phyloP scores from a whole-genome alignment of 2,329 filamentous ascomycete genomes.

The Aspergillus ustus region DNA sequence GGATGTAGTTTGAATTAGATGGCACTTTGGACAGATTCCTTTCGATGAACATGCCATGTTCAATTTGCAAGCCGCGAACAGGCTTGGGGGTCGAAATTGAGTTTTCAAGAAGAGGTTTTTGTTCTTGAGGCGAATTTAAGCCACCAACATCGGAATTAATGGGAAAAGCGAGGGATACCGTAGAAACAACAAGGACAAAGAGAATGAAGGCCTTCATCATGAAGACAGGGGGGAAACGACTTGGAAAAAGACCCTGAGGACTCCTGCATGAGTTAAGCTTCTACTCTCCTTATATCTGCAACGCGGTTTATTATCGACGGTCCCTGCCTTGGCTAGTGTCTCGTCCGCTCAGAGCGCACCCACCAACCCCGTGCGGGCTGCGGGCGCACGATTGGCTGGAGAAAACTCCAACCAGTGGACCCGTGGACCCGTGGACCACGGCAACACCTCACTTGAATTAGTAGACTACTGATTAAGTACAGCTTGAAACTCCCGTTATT shows the following conservation, averaged over 20 bases:
- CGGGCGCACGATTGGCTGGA: slow-evolving; percentile 16
- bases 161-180: slow-evolving; percentile 7
- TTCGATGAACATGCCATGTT: slow-evolving; percentile 5
- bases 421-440: no score
- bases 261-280: slow-evolving; percentile 4
- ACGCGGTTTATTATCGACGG: slow-evolving; percentile 1
- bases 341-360: slow-evolving; percentile 1
- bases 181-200: background rate
- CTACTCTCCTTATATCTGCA: background rate
- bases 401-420: background rate
- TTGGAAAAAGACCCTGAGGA: background rate
- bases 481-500: background rate
- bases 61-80: background rate
- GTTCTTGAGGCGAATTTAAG: background rate
- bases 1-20: slow-evolving; percentile 1
- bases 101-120: background rate
- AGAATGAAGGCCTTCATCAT: slow-evolving; percentile 2
- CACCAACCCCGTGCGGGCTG: slow-evolving; percentile 12
- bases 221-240: background rate
- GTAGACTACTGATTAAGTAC: no score
- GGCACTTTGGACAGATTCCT: background rate
- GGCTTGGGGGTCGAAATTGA: background rate
- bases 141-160: background rate
- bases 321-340: background rate
- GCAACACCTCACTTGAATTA: no score